phyloP scores from a whole-genome alignment of 2,329 filamentous ascomycete species.

The Scedosporium minutisporum region DNA sequence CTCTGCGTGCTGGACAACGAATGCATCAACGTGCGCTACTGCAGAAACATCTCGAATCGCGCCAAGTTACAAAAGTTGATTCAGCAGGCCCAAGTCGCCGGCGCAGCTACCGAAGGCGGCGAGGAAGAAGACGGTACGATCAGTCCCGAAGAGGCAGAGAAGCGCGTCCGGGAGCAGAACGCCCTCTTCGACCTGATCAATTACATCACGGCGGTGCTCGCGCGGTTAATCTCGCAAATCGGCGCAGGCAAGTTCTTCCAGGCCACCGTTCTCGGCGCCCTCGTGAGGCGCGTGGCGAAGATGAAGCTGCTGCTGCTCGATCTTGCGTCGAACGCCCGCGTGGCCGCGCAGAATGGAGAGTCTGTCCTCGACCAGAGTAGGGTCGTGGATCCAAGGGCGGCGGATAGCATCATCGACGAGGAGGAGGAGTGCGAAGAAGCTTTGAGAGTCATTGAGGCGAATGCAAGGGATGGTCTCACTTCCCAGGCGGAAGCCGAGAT shows the following conservation, averaged over 20 bases:
- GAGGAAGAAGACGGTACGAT: not conserved
- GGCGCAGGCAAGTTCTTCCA: conserved; percentile 9
- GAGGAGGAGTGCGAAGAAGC: conserved; percentile 7
- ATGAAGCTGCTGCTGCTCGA: conserved; percentile 8
- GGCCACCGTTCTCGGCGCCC: conserved; percentile 6
- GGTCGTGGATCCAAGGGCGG: not conserved
- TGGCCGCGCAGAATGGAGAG: not conserved
- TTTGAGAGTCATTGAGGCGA: conserved; percentile 2
- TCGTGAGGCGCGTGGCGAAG: conserved; percentile 7
- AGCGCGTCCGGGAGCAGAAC: not conserved
- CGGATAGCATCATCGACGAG: not conserved
- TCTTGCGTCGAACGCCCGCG: not conserved
- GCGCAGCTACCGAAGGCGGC: not conserved
- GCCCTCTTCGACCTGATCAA: conserved; percentile 8
- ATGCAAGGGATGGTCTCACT: not conserved
- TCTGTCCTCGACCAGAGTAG: not conserved
- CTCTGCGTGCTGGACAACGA: conserved; percentile 6
- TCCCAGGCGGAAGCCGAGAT: not conserved
- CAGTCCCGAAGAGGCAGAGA: not conserved
- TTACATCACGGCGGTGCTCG: conserved; percentile 11
- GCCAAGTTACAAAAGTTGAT: not conserved
- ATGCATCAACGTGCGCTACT: conserved; percentile 2
- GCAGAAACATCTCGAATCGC: not conserved
- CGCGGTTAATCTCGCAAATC: conserved; percentile 8
- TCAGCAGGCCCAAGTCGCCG: not conserved